Base-by-base conservation (phyloP, 306 rosid species). In the Abrus pulchellus region DNA sequence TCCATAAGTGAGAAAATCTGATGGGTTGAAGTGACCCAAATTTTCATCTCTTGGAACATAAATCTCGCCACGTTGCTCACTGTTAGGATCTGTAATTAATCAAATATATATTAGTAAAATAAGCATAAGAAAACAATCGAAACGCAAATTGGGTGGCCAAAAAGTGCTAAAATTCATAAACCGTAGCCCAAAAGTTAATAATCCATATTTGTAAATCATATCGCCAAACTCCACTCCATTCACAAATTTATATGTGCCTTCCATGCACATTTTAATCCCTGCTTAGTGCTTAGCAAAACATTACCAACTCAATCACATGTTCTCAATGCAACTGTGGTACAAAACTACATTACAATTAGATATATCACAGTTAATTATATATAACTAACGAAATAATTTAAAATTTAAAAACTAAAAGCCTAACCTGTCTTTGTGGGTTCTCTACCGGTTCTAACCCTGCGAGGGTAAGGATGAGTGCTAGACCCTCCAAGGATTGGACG, bases 371-470 rank as follows among this genome's bases (percentile, higher is more conserved):
- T 57, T 3, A 57, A 1, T 29, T 10, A 10, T 2, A 59, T 10
- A 4, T 28, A 7, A 27, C 0, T 5, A 63, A 36, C 29, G 43
- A 60, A 60, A 47, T 43, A 44, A 14, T 20, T 66, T 34, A 40
- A 40, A 54, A 5, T 6, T 11, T 0, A 6, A 14, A 3, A 7
- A 63, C 1, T 2, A 40, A 9, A 41, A 41, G 34, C 20, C 33
- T 68, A 43, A 87, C 94, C 93, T 66, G 20, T 75, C 50, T 28
- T 68, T 1, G 88, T 63, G 6, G 71, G 12, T 30, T 65, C 66
- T 64, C 95, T 71, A 5, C 95, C 93, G 0, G 91, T 89, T 83
- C 91, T 87, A 78, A 90, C 93, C 64, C 95, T 52, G 9, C 95
- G 91, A 47, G 95, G 95, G 78, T 91, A 91, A 30, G 95, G 95